Conservation (phyloP, 805 yeast genomes). For the Saccharomycopsis schoenii region DNA sequence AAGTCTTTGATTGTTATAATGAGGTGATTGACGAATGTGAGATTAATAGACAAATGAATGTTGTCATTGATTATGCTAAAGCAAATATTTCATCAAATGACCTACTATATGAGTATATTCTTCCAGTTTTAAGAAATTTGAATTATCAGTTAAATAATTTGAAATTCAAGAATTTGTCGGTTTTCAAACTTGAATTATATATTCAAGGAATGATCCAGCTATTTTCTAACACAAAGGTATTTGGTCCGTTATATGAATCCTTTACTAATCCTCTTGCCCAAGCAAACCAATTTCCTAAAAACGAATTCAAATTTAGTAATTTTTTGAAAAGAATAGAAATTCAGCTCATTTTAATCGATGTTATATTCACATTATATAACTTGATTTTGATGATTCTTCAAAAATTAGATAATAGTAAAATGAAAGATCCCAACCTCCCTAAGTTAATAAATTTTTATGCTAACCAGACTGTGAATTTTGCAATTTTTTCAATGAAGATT, state of each 20-base stretch:
- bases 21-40: constrained; percentile 8
- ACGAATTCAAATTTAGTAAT: constrained; percentile 9
- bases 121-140: constrained; percentile 12
- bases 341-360: constrained; percentile 12
- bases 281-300: constrained; percentile 14
- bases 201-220: constrained; percentile 12
- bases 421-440: constrained; percentile 5
- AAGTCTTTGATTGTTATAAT: not conserved
- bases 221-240: constrained; percentile 8
- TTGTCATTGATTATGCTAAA: constrained; percentile 2
- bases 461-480: constrained; percentile 16
- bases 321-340: constrained; percentile 15
- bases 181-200: constrained; percentile 11
- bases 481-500: constrained; percentile 6
- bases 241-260: constrained; percentile 11
- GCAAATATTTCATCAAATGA: not conserved
- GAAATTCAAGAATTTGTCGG: constrained; percentile 3
- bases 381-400: constrained; percentile 10
- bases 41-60: constrained; percentile 11
- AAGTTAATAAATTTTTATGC: constrained; percentile 12
- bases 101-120: constrained; percentile 6
- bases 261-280: constrained; percentile 16
- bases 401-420: not conserved
- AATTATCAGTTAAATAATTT: constrained; percentile 10
- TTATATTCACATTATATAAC: constrained; percentile 16